Evolutionary conservation across 148 eudicot species (phyloP), one percentile per base, ranked within the genome.

Genomic region (Fagopyrum homotropicum): DNA sequence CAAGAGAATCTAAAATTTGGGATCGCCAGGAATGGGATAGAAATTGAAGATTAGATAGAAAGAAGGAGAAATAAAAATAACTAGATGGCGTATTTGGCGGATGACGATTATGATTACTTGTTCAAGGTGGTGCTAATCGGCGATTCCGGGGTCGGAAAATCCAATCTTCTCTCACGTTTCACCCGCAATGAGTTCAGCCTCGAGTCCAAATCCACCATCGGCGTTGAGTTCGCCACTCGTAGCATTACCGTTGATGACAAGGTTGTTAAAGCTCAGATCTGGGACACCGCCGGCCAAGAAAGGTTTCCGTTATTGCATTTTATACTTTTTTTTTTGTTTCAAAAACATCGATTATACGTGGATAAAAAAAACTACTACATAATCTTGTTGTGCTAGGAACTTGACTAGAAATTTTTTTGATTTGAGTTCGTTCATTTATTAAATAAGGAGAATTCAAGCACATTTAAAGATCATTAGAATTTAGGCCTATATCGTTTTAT

Each of bases 281-380:
- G 91, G 91, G 91, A 88, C 46, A 88, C 91, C 45, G 91, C 91
- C 9, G 91, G 91, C 45, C 91, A 88, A 81, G 91, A 88, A 84
- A 88, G 91, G 91, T 86, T 64, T 26, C 10, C 19, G 19, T 57
- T 1, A 0, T 57, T 57, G 10, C 11, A 57, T 17, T 52, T 57
- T 30, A 63, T 16, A 29, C 4, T n/a, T 12, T 29, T n/a, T 12
- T 29, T 22, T 8, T 35, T 35, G 40, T 35, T 35, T 35, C 0
- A 35, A 35, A 35, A 35, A 35, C 40, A 35, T 35, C 40, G 2
- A 35, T 35, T 1, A 35, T 35, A 35, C 2, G 1, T 35, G 40
- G 40, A 0, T 35, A 22, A 0, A 35, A 35, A 35, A 35, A 35
- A 1, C 40, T 35, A 35, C 0, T 35, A 35, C 40, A 35, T 35